Base-by-base conservation (phyloP, 2,329 filamentous ascomycete species). In the Aspergillus pseudonomiae region DNA sequence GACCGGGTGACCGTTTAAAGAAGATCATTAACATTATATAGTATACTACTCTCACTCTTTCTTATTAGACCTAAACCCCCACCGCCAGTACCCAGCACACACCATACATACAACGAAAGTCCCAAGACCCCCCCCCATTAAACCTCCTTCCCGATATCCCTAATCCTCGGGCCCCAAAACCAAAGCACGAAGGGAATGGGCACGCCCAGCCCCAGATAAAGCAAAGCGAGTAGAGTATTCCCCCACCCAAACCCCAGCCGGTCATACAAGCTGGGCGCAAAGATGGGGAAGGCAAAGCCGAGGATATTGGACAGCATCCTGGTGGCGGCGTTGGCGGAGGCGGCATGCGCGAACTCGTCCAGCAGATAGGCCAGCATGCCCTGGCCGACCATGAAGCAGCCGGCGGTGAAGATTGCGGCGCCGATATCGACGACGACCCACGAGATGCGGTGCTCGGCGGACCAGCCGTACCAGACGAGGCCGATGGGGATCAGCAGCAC, bases 281-380 rank as follows among this genome's bases (percentile, higher is more conserved):
- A 55, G 30, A 55, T 55, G 3, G 52, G 52, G 36, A 55, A 55
- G n/a, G n/a, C 52, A 55, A 55, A 55, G 0, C 19, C 52, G 28
- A 55, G 30, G 4, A 55, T 39, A 55, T 55, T 55, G 6, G 52
- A 55, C 21, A 55, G 11, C 52, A 39, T 55, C 11, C 52, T 34
- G 7, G 52, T 26, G 3, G 52, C 52, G 4, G 52, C 52, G 11
- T 19, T 55, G 7, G 52, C 52, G 3, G 52, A 55, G 7, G 52
- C 52, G n/a, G 52, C 32, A 26, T 55, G 52, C 3, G 52, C 16
- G 21, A 55, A 55, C 32, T 55, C 52, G 19, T 55, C 52, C 0
- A 55, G 52, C 52, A 55, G 26, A 26, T 55, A 55, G 10, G 52
- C 52, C 52, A 55, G n/a, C 52, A 55, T 55, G 16, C 11, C 52